Evolutionary conservation across 2,329 filamentous ascomycete species (phyloP).

Genomic region (Exophiala xenobiotica): DNA sequence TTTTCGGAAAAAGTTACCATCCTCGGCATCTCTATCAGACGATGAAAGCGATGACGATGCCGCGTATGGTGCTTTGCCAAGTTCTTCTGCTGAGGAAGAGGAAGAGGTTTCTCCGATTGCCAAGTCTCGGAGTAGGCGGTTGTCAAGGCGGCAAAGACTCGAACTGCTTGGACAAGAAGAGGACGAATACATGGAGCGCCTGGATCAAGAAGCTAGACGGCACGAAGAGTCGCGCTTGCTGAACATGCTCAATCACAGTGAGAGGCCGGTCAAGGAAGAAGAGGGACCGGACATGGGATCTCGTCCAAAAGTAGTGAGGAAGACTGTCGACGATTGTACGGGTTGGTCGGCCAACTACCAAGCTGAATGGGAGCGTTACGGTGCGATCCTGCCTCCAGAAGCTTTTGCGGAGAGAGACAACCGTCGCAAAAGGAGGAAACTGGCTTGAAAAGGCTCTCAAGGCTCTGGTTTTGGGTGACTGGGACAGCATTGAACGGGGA

Average conservation of each 20-base stretch:
- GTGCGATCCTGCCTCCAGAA: not conserved
- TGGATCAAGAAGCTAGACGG: conserved; percentile 48
- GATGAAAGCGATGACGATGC: conserved; percentile 5
- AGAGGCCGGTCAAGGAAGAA: conserved; percentile 23
- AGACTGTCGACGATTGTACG: conserved; percentile 34
- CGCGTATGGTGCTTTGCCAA: not conserved
- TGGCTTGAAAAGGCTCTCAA: no score
- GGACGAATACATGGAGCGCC: conserved; percentile 46
- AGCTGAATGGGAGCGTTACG: conserved; percentile 24
- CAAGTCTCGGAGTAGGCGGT: conserved; percentile 11
- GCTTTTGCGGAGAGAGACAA: not conserved
- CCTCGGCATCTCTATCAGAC: not conserved
- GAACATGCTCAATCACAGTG: conserved; percentile 40
- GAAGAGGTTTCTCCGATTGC: conserved; percentile 1
- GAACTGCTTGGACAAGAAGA: conserved; percentile 35
- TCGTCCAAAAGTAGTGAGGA: conserved; percentile 31
- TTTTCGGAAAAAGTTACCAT: no score
- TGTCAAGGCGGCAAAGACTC: conserved; percentile 8
- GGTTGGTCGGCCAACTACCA: conserved; percentile 33
- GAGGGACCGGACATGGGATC: conserved; percentile 26
- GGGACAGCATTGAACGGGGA: no score
- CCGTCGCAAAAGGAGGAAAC: conserved; percentile 12
- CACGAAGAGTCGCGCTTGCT: conserved; percentile 49
- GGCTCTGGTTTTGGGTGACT: no score
- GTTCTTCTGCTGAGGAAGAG: not conserved